Percentiles rank a stretch among this genome's conserved stretches.
phyloP scores from a whole-genome alignment of 768 basidiomycete species.

The Tulasnella sp. region DNA sequence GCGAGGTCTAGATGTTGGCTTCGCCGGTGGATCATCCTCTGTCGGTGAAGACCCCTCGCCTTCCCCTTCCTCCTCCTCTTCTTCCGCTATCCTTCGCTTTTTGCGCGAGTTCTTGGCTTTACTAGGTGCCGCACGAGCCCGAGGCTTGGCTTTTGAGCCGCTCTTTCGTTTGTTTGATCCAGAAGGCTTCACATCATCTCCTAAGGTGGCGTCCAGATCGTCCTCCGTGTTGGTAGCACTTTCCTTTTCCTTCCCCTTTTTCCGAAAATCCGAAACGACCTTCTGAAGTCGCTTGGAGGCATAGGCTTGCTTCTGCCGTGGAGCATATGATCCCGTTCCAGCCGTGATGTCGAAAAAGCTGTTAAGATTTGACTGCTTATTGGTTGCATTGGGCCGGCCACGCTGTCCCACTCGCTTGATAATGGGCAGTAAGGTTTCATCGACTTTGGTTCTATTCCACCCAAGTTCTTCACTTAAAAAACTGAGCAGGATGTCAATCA shows the following conservation, averaged over 20 bases:
- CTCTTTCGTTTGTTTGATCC: constrained; percentile 2
- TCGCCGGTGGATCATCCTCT: constrained; percentile 12
- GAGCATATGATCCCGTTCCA: constrained; percentile 63
- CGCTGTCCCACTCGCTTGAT: constrained; percentile 83
- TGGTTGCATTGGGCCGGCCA: constrained; percentile 54
- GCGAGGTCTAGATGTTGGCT: background rate
- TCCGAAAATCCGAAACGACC: constrained; percentile 61
- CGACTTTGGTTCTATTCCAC: constrained; percentile 76
- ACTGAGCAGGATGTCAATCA: constrained; percentile 27
- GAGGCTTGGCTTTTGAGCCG: background rate
- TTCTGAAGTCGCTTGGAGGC: constrained; percentile 80
- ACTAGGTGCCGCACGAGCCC: background rate
- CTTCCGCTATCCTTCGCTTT: background rate
- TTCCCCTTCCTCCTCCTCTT: background rate
- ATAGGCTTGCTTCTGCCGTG: constrained; percentile 73
- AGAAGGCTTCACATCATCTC: constrained; percentile 31
- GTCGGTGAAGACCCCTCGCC: background rate
- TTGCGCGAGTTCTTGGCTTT: background rate
- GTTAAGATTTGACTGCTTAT: constrained; percentile 69
- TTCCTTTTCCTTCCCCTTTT: constrained; percentile 29
- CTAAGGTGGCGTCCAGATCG: constrained; percentile 27
- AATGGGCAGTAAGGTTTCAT: constrained; percentile 85
- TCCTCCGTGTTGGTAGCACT: constrained; percentile 24
- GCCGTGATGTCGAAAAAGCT: constrained; percentile 64
- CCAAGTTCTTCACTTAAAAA: constrained; percentile 70